Base-by-base conservation (phyloP, 2,329 filamentous ascomycete genomes). In the Pestalotiopsis sp. region DNA sequence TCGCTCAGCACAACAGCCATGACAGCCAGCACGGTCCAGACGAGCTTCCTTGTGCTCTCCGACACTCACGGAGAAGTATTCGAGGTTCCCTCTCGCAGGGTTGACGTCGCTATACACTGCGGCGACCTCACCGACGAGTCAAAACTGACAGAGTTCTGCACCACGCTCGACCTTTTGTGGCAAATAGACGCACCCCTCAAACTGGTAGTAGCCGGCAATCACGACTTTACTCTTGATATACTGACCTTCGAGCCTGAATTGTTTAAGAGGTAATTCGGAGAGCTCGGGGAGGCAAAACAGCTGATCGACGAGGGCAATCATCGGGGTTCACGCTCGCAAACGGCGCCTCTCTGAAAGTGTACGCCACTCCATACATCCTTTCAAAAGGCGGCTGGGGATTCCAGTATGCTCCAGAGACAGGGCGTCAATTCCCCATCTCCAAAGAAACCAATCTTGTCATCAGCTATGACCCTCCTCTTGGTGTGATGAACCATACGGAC, bases 161-260 rank as follows among this genome's bases (percentile, higher is more conserved):
- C 73, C 0, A 80, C 84, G 0, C 77, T 88, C 11, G 69, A 77
- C n/a, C 74, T 84, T 49, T 77, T 89, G 4, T 73, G 79, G 3
- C 65, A 68, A 1, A 73, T 86, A 17, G 71, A 80, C 4, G 84
- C 86, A 1, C 82, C 84, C 0, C 77, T 88, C 7, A 88, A 88
- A 70, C 78, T 89, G 3, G 81, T 84, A 57, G 87, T 89, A 68
- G 81, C 86, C 1, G 86, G 87, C 1, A 88, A 88, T 69, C 86
- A 89, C 71, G 86, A 89, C 71, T 80, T 82, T 59, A 82, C 77
- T 0, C 77, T 85, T 1, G 75, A 79, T 60, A 17, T 45, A 1
- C 73, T 74, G 0, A 72, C 73, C 0, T 86, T 60, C 5, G 64
- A 66, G n/a, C 36, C 70, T 1, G 74, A 73, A 1, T 67, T 75